Base-by-base conservation (phyloP, 495 filamentous ascomycete species). In the Talaromyces proteolyticus region DNA sequence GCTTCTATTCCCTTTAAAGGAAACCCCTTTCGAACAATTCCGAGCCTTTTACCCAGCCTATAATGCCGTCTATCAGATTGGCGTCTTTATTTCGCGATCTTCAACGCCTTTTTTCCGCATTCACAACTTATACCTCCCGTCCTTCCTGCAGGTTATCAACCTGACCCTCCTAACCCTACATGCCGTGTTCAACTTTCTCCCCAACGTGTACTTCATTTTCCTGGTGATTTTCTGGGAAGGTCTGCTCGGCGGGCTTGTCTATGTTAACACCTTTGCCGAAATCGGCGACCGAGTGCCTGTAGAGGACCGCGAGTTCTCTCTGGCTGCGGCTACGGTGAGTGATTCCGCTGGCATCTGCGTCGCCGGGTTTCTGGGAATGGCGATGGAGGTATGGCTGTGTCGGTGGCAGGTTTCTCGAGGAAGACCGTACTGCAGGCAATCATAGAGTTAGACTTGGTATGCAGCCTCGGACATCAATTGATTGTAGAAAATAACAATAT, bases 1-100 rank as follows among this genome's bases (percentile, higher is more conserved):
- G 0, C 75, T 96, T 10, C 80, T 98, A 26, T 98, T 95, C 64
- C 89, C 91, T 0, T 67, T 96, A 8, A 57, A 74, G 1, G 66
- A 74, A 4, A 84, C 84, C 0, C 92, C 92, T 1, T 96, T 98
- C 61, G 63, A 68, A 40, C 76, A 87, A 56, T 93, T 84, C 67
- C 83, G 92, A 17, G 82, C 84, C n/a, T 93, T 93, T 66, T 95
- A 95, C 58, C 88, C 91, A n/a, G 77, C 80, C n/a, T 95, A 95
- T 63, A 83, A 83, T 54, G 88, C 90, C 50, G 82, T 96, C 53
- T 98, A 98, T 68, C 92, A 98, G 71, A 69, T 87, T 3, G 91
- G 91, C 50, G 92, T 96, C 50, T 96, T 96, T 73, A 78, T 96
- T 62, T 93, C 92, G 11, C 86, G 92, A 19, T 95, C 91, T 4